These are phyloP conservation scores for Quercus mongolica DNA, from an alignment of 306 rosid species.

Conservation along the genomic window DNA sequence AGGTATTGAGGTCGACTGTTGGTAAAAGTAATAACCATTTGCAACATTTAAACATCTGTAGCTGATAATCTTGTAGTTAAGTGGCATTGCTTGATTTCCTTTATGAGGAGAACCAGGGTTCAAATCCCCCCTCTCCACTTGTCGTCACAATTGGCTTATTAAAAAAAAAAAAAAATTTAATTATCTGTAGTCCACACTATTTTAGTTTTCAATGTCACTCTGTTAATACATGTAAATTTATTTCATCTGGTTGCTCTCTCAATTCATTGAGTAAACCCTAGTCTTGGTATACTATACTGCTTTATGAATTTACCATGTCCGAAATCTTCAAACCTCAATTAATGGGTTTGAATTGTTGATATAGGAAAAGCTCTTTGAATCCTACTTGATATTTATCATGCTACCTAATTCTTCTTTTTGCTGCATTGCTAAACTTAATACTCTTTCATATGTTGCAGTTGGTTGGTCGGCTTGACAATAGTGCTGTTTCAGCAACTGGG, in stretches of 20 bases:
- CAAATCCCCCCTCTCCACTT: too few species aligned
- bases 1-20: too few species aligned
- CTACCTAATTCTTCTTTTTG: not conserved
- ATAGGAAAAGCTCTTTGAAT: not conserved
- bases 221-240: not conserved
- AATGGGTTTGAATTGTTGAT: not conserved
- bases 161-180: not conserved
- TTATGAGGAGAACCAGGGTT: too few species aligned
- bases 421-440: conserved; percentile 13
- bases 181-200: not conserved
- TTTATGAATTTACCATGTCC: not conserved
- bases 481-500: conserved; percentile 94
- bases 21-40: not conserved
- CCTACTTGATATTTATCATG: too few species aligned
- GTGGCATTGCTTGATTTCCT: too few species aligned
- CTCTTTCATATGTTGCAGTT: conserved; percentile 47
- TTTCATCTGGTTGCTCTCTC: not conserved
- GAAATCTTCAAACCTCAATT: not conserved
- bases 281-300: not conserved
- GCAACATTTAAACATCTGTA: not conserved
- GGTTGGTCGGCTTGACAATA: conserved; percentile 94
- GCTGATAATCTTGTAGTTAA: too few species aligned
- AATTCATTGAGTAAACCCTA: not conserved
- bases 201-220: not conserved
- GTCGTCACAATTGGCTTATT: too few species aligned